Percentiles rank a stretch among this genome's conserved stretches.
Conservation (phyloP, 495 filamentous ascomycete species). For the Umbilicaria muhlenbergii region DNA sequence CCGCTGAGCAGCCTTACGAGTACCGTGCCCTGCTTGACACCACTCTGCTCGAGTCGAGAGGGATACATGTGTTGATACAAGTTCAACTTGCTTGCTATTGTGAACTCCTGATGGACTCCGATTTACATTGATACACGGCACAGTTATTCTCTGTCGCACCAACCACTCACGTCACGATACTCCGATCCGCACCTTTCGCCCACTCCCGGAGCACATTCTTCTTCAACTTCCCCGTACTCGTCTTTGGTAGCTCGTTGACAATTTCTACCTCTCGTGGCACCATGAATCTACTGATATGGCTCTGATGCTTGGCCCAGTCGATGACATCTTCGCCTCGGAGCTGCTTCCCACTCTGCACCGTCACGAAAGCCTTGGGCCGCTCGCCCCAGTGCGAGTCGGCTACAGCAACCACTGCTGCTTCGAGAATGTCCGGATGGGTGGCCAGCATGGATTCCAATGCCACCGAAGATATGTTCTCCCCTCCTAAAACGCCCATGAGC, state of each 20-base stretch:
- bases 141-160: too few species aligned
- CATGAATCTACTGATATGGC: conserved; percentile 85
- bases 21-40: too few species aligned
- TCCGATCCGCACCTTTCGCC: conserved; percentile 42
- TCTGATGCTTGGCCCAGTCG: conserved; percentile 65
- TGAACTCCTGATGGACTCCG: too few species aligned
- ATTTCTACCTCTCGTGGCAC: conserved; percentile 87
- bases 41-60: too few species aligned
- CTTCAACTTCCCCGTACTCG: conserved; percentile 87
- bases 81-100: too few species aligned
- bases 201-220: conserved; percentile 87
- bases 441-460: conserved; percentile 87
- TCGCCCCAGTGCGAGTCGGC: conserved; percentile 90
- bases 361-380: conserved; percentile 84
- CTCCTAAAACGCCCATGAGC: conserved; percentile 36
- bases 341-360: conserved; percentile 46
- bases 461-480: conserved; percentile 92
- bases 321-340: conserved; percentile 61
- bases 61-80: too few species aligned
- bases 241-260: conserved; percentile 81
- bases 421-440: conserved; percentile 74
- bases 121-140: too few species aligned
- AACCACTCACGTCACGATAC: not conserved
- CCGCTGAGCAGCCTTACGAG: too few species aligned
- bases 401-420: conserved; percentile 83